Base-by-base conservation (phyloP, 441 rosid genomes). In the Populus hybrid region DNA sequence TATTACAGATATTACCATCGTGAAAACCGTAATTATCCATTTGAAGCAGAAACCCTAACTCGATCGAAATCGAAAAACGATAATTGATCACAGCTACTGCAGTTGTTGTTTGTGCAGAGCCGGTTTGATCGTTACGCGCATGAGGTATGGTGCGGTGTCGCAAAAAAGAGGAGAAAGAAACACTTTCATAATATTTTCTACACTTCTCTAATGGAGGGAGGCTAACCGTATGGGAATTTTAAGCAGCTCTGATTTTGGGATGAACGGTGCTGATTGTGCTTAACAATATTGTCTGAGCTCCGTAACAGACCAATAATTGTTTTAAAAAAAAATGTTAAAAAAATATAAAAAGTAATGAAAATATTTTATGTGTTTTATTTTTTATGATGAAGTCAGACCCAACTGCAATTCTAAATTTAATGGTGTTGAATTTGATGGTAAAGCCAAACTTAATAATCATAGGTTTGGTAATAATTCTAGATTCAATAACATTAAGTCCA, bases 1-100 rank as follows among this genome's bases (percentile, higher is more conserved):
- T 76, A 83, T 83, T 87, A 79, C 74, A 85, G 76, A 92, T 84
- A 84, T 90, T 94, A 77, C 96, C 95, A 82, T 93, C 97, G 83
- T 82, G 90, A 71, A 89, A 96, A 35, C 89, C 81, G 68, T 74
- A 73, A 68, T 84, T 68, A 23, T 84, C 98, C 96, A 90, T 88
- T 35, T 28, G 7, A 7, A 1, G 73, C 5, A 21, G 29, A 76
- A 80, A 79, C 81, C 83, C 82, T 73, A 78, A 74, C 79, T 69
- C 70, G 88, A 87, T 82, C 83, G 66, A n/a, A 36, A 28, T 21
- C 35, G 36, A 59, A n/a, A 53, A 61, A 9, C 21, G 21, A 61
- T 61, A 3, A 66, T 65, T 35, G 45, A 38, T 67, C 38, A 38
- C 18, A 16, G 11, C 38, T 18, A 23, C 33, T 29, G 24, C 56